phyloP scores from a whole-genome alignment of 768 basidiomycete genomes.

The Lentinus brumalis region DNA sequence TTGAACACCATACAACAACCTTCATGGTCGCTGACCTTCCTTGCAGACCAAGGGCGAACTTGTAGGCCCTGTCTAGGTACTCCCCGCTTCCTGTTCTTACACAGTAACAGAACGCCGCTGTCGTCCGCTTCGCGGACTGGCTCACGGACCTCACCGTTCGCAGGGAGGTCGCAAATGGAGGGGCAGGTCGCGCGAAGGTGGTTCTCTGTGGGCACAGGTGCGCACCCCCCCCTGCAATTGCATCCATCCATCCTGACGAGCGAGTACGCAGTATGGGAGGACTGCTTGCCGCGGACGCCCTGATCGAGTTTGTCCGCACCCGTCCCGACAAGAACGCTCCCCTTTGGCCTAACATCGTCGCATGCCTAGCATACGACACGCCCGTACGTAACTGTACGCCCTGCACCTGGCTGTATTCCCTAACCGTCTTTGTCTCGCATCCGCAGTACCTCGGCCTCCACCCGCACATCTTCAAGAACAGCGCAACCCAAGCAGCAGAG shows the following conservation, averaged over 20 bases:
- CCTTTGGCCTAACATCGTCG: conserved; percentile 88
- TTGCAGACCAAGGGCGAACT: conserved; percentile 85
- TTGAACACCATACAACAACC: neutral
- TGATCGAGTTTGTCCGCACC: conserved; percentile 69
- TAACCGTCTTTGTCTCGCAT: neutral
- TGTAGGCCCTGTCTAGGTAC: conserved; percentile 45
- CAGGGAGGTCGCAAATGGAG: conserved; percentile 77
- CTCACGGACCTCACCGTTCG: conserved; percentile 86
- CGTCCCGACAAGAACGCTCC: conserved; percentile 66
- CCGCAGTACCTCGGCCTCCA: conserved; percentile 84
- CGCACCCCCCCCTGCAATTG: conserved; percentile 10
- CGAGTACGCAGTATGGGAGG: conserved; percentile 79
- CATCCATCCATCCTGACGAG: neutral
- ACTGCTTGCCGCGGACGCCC: conserved; percentile 80
- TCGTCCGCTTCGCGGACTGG: conserved; percentile 90
- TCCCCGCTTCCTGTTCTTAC: conserved; percentile 8
- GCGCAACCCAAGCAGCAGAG: conserved; percentile 70
- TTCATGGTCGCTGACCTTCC: neutral
- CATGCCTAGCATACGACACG: conserved; percentile 86
- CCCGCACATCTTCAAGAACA: conserved; percentile 83
- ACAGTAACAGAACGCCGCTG: conserved; percentile 67
- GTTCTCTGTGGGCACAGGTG: conserved; percentile 91
- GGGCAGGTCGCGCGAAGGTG: conserved; percentile 70
- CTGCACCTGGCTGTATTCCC: neutral
- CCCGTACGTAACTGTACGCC: conserved; percentile 54